Percentiles rank a stretch among this genome's conserved stretches.
Conservation (phyloP, 169 alveolate genomes). For the Babesia divergens region DNA sequence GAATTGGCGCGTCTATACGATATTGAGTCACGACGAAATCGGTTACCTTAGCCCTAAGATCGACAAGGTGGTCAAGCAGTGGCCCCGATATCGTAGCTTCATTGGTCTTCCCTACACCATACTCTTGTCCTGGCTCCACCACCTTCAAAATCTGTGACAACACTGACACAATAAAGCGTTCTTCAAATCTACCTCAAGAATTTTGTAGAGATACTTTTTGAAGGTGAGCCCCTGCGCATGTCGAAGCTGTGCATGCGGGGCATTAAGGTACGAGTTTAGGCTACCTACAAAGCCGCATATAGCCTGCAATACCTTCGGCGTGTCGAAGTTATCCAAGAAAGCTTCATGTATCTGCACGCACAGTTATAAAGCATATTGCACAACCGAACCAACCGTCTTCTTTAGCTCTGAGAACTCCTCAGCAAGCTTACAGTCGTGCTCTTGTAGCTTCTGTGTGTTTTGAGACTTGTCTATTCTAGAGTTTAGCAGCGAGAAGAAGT, state of each 20-base stretch:
- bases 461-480: conserved; percentile 77
- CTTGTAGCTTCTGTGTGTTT: conserved; percentile 65
- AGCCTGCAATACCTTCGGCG: conserved; percentile 81
- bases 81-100: conserved; percentile 33
- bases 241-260: conserved; percentile 15
- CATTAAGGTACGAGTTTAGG: conserved; percentile 68
- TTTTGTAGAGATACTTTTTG: conserved; percentile 51
- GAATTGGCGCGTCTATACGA: conserved; percentile 38
- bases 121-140: conserved; percentile 64
- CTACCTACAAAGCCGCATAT: conserved; percentile 70
- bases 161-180: background rate
- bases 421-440: conserved; percentile 58
- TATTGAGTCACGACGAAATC: background rate
- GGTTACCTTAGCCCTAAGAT: conserved; percentile 53
- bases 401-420: conserved; percentile 58
- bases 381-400: conserved; percentile 42
- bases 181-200: conserved; percentile 34
- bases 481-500: conserved; percentile 88
- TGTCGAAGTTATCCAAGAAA: conserved; percentile 86
- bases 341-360: conserved; percentile 71
- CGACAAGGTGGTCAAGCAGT: conserved; percentile 34
- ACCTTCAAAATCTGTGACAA: conserved; percentile 46
- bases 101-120: conserved; percentile 35
- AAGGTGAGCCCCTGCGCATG: conserved; percentile 50
- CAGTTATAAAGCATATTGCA: background rate